Evolutionary conservation across 148 eudicot species (phyloP).

Genomic region (Nepenthes gracilis): DNA sequence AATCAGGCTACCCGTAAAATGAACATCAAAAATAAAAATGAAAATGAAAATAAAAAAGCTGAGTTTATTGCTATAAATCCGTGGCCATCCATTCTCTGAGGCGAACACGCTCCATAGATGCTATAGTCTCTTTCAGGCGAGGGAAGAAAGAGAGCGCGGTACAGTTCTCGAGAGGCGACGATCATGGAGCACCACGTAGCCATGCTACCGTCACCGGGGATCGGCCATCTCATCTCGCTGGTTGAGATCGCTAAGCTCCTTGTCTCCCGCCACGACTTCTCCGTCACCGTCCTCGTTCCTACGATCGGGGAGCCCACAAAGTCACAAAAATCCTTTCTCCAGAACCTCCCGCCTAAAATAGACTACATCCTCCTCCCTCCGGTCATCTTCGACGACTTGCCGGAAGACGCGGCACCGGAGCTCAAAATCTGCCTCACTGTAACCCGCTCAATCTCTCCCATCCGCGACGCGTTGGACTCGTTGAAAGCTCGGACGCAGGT

Average conservation of each 20-base stretch:
- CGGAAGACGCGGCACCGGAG: constrained; percentile 9
- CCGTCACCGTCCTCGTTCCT: constrained; percentile 20
- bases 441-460: constrained; percentile 12
- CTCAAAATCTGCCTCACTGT: constrained; percentile 12
- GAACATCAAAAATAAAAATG: too few species aligned
- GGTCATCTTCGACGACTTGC: constrained; percentile 15
- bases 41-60: too few species aligned
- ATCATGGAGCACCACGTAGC: constrained; percentile 12
- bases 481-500: neutral
- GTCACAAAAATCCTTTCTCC: constrained; percentile 14
- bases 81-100: too few species aligned
- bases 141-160: too few species aligned
- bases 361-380: constrained; percentile 22
- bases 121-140: too few species aligned
- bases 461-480: constrained; percentile 2
- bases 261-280: constrained; percentile 6
- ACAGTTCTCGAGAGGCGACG: too few species aligned
- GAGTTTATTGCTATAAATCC: too few species aligned
- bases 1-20: too few species aligned
- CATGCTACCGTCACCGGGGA: constrained; percentile 19
- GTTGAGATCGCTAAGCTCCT: constrained; percentile 23
- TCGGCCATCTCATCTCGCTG: constrained; percentile 36
- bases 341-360: constrained; percentile 13
- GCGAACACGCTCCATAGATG: too few species aligned
- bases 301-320: constrained; percentile 9